A percentile compares a stretch with the other conserved stretches of the same genome.
These are phyloP conservation scores for Polyplosphaeria fusca DNA, from an alignment of 495 filamentous ascomycete species.

Conservation along the genomic window DNA sequence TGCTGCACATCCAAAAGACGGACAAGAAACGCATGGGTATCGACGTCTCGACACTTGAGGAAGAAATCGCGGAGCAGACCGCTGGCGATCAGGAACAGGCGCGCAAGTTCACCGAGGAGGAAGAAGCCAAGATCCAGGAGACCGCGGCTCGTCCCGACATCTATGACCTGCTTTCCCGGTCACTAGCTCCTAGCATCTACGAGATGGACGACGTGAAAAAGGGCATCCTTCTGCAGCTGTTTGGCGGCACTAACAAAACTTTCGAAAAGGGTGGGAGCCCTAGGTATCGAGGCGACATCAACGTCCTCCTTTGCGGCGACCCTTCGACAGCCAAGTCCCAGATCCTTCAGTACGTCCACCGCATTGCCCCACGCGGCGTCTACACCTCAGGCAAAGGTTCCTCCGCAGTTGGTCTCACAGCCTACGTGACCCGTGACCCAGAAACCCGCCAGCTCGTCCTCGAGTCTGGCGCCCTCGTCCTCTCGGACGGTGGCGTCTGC, in stretches of 20 bases:
- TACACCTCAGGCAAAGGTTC: slow-evolving; percentile 98
- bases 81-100: slow-evolving; percentile 73
- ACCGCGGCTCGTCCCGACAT: slow-evolving; percentile 81
- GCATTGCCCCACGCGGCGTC: slow-evolving; percentile 93
- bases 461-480: slow-evolving; percentile 90
- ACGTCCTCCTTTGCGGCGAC: slow-evolving; percentile 92
- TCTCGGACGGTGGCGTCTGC: slow-evolving; percentile 95
- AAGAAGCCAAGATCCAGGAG: slow-evolving; percentile 81
- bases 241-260: slow-evolving; percentile 97
- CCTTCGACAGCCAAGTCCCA: slow-evolving; percentile 97
- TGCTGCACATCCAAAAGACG: slow-evolving; percentile 91
- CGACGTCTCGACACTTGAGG: slow-evolving; percentile 84
- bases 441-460: slow-evolving; percentile 94
- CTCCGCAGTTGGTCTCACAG: slow-evolving; percentile 96
- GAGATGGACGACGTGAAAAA: slow-evolving; percentile 99
- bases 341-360: slow-evolving; percentile 88
- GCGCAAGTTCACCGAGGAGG: slow-evolving; percentile 82
- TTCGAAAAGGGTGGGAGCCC: slow-evolving; percentile 96
- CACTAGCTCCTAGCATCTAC: slow-evolving; percentile 90
- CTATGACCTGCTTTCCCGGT: slow-evolving; percentile 89
- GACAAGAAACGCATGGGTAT: slow-evolving; percentile 91
- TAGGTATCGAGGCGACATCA: slow-evolving; percentile 95
- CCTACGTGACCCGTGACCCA: slow-evolving; percentile 92
- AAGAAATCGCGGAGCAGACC: slow-evolving; percentile 73
- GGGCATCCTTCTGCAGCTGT: slow-evolving; percentile 91